Conservation (phyloP, 164 flowering plant genomes). For the Buxus sempervirens region DNA sequence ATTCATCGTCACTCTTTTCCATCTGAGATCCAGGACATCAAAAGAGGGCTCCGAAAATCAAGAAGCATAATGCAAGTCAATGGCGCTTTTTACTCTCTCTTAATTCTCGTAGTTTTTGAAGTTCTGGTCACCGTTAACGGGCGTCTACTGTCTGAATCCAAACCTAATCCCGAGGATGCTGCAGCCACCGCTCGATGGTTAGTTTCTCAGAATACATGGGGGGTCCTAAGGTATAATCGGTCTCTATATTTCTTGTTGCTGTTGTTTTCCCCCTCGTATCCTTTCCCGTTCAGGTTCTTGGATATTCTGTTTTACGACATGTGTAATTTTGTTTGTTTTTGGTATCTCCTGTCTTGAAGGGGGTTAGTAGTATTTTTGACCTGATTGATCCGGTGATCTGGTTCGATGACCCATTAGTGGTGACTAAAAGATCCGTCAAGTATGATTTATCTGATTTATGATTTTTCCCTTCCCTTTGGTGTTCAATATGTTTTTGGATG, state of each 20-base stretch:
- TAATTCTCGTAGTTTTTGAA: constrained; percentile 20
- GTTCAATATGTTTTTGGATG: background rate
- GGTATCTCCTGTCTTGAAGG: background rate
- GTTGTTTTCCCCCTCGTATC: background rate
- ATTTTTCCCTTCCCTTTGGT: background rate
- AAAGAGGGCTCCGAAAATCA: background rate
- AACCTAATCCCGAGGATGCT: constrained; percentile 63
- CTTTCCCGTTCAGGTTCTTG: no score
- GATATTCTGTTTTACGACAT: no score
- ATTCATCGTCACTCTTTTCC: no score
- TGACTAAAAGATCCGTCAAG: background rate
- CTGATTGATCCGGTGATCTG: background rate
- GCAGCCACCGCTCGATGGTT: constrained; percentile 83
- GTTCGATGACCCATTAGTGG: background rate
- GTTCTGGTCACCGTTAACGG: constrained; percentile 22
- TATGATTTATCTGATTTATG: background rate
- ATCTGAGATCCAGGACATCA: no score
- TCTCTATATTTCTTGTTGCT: constrained; percentile 3
- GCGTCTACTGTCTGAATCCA: constrained; percentile 21
- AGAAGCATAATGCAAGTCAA: constrained; percentile 11
- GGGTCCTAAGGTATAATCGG: constrained; percentile 57
- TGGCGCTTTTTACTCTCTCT: constrained; percentile 3
- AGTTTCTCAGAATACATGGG: constrained; percentile 77
- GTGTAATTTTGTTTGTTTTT: background rate
- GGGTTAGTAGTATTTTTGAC: background rate